These are phyloP conservation scores for Aspergillus neoniger DNA, from an alignment of 2,329 filamentous ascomycete genomes.

Conservation along the genomic window DNA sequence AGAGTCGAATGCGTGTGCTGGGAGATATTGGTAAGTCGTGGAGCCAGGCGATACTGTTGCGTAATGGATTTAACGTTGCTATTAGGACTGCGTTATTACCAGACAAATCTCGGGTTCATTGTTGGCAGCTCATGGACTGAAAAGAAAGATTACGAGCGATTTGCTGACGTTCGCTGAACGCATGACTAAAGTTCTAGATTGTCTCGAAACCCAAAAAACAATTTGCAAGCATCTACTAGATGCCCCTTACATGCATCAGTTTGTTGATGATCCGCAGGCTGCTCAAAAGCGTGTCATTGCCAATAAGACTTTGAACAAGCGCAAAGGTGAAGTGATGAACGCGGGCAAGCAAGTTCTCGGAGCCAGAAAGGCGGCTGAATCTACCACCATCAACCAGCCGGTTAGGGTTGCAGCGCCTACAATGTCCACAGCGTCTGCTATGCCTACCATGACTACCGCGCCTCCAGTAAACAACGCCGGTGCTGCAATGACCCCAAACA, in stretches of 20 bases:
- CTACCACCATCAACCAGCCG: background rate
- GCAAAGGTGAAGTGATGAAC: slow-evolving; percentile 36
- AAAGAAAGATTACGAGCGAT: slow-evolving; percentile 21
- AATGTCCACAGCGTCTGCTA: background rate
- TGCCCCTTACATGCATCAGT: slow-evolving; percentile 32
- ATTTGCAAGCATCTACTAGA: slow-evolving; percentile 45
- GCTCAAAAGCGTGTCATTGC: slow-evolving; percentile 32
- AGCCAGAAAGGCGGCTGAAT: background rate
- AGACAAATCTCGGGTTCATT: slow-evolving; percentile 32
- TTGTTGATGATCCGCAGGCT: slow-evolving; percentile 41
- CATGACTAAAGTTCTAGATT: slow-evolving; percentile 21
- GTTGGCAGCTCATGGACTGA: slow-evolving; percentile 25
- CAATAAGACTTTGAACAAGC: slow-evolving; percentile 36
- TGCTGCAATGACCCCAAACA: background rate
- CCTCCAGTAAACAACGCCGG: background rate
- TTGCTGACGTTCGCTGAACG: slow-evolving; percentile 26
- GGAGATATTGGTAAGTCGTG: slow-evolving; percentile 32
- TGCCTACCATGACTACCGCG: too few species aligned
- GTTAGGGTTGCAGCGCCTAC: background rate
- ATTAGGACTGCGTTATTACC: slow-evolving; percentile 26
- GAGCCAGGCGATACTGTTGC: background rate
- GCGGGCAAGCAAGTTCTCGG: slow-evolving; percentile 32
- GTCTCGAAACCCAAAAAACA: slow-evolving; percentile 36
- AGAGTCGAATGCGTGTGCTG: slow-evolving; percentile 36
- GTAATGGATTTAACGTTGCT: slow-evolving; percentile 1